Evolutionary conservation across 2,329 filamentous ascomycete species (phyloP).

Genomic region (Colletotrichum truncatum): DNA sequence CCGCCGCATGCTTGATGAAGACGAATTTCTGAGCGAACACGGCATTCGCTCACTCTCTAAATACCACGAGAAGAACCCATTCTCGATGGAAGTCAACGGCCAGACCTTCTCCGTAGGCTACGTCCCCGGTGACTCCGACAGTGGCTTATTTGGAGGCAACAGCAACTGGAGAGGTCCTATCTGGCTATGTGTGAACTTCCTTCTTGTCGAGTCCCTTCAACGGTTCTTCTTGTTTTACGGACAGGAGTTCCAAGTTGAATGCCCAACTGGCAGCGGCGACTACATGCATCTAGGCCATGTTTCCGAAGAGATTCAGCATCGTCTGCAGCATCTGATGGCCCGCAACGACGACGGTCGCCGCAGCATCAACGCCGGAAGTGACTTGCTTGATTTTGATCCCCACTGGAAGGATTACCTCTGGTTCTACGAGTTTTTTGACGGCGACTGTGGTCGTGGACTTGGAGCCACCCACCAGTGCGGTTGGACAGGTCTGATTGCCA

Average conservation of each 20-base stretch:
- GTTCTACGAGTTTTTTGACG: conserved; percentile 99
- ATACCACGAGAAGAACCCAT: conserved; percentile 88
- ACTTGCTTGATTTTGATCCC: conserved; percentile 88
- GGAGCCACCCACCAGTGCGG: conserved; percentile 95
- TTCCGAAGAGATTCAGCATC: conserved; percentile 93
- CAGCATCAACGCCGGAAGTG: conserved; percentile 86
- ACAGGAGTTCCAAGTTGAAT: conserved; percentile 87
- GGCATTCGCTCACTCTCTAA: conserved; percentile 94
- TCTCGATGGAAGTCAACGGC: conserved; percentile 95
- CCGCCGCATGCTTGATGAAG: conserved; percentile 90
- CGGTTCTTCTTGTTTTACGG: conserved; percentile 98
- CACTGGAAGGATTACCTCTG: conserved; percentile 94
- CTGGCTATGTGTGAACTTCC: conserved; percentile 95
- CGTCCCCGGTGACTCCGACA: conserved; percentile 95
- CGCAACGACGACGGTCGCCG: conserved; percentile 85
- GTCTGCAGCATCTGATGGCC: conserved; percentile 90
- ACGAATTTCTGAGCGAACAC: conserved; percentile 90
- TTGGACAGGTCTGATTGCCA: conserved; percentile 94
- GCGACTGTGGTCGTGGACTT: conserved; percentile 86
- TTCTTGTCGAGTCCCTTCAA: conserved; percentile 93
- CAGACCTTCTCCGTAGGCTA: conserved; percentile 90
- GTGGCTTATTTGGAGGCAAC: conserved; percentile 93
- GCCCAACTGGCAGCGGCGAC: conserved; percentile 91
- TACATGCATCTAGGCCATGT: conserved; percentile 96
- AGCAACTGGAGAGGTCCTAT: conserved; percentile 98